phyloP scores from a whole-genome alignment of 257 asterid species.

The Solanum bukasovii region DNA sequence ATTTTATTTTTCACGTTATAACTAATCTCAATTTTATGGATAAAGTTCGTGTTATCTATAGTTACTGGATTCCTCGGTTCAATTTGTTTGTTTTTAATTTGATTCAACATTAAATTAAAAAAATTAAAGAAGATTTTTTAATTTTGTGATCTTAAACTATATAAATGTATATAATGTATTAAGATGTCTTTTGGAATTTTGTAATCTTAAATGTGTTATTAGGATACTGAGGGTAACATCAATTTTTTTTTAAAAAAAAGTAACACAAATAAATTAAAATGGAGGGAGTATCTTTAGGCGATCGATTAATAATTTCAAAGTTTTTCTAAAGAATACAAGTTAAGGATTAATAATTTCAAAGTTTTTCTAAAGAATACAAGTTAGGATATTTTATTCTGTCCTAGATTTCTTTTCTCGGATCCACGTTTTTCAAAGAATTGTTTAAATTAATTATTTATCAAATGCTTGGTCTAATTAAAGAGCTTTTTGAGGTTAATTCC shows the following conservation, averaged over 20 bases:
- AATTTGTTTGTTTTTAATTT: not conserved
- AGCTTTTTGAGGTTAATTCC: not conserved
- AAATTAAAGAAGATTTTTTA: not conserved
- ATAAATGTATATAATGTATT: not conserved
- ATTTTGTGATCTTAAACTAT: too few species aligned
- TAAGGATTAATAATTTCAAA: too few species aligned
- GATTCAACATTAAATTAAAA: not conserved
- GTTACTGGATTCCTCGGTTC: accelerated
- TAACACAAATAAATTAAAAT: not conserved
- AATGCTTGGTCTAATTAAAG: not conserved
- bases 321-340: not conserved
- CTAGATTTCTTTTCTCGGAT: not conserved
- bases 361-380: not conserved
- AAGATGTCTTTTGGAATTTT: not conserved
- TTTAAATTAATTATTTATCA: not conserved
- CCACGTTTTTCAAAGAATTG: not conserved
- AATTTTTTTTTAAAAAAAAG: too few species aligned
- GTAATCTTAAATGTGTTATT: not conserved
- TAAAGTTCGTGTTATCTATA: not conserved
- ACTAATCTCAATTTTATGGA: not conserved
- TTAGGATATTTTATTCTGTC: too few species aligned
- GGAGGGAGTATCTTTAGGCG: accelerated
- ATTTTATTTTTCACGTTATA: not conserved
- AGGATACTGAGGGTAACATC: too few species aligned
- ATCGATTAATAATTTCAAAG: not conserved